Conservation (phyloP, 441 rosid genomes). For the Syzygium malaccense region DNA sequence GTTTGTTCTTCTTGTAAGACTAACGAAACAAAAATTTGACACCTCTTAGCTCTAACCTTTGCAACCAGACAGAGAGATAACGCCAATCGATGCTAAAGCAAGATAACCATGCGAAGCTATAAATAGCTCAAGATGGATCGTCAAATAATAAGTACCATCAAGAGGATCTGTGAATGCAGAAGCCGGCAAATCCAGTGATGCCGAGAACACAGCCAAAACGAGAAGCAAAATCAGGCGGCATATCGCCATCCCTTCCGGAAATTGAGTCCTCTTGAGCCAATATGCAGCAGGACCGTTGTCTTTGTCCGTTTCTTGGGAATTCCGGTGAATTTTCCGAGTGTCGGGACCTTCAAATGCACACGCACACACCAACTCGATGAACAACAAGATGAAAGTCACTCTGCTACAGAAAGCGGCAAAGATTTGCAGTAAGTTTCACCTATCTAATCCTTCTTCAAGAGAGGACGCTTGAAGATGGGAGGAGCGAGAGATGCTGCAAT, state of each 20-base stretch:
- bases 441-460: not conserved
- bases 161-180: slow-evolving; percentile 50
- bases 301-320: not conserved
- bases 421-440: not conserved
- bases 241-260: slow-evolving; percentile 24
- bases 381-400: not conserved
- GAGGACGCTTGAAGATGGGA: not conserved
- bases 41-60: not conserved
- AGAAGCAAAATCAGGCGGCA: slow-evolving; percentile 10
- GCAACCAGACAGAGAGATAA: slow-evolving; percentile 6
- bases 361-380: not conserved
- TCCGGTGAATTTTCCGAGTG: not conserved
- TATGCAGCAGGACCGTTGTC: not conserved
- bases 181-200: slow-evolving; percentile 27
- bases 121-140: not conserved
- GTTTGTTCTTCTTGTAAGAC: not conserved
- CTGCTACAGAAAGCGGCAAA: not conserved
- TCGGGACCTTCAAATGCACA: not conserved
- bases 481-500: not conserved
- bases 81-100: not conserved
- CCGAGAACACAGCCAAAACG: slow-evolving; percentile 21
- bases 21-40: not conserved
- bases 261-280: not conserved
- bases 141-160: slow-evolving; percentile 41
- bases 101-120: not conserved